Conservation (phyloP, 2,329 filamentous ascomycete species). For the Neocucurbitaria cava region DNA sequence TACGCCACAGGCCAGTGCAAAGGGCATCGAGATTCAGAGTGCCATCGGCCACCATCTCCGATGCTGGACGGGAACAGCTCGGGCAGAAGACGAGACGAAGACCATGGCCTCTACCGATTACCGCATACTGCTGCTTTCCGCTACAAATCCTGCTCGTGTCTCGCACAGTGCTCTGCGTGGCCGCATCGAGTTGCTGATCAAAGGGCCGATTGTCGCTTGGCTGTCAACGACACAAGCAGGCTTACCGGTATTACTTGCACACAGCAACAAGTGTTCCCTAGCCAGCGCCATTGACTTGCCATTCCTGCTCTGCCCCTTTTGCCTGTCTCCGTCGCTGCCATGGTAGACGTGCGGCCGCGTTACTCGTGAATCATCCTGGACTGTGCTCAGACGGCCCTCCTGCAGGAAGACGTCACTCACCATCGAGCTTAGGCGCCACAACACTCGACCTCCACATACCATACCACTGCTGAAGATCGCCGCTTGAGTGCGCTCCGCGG, state of each 20-base stretch:
- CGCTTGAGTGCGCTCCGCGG: constrained; percentile 15
- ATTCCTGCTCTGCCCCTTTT: constrained; percentile 3
- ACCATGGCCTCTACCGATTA: not conserved
- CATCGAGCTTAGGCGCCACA: constrained; percentile 21
- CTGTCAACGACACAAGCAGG: constrained; percentile 7
- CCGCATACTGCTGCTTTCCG: constrained; percentile 17
- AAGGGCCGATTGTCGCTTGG: constrained; percentile 4
- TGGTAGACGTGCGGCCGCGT: constrained; percentile 6
- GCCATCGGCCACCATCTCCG: not conserved
- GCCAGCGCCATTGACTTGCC: not conserved
- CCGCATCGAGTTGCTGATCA: constrained; percentile 18
- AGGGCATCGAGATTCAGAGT: not conserved
- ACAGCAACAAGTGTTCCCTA: constrained; percentile 16
- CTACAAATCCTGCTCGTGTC: constrained; percentile 16
- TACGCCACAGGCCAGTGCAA: not conserved
- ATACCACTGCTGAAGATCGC: constrained; percentile 15
- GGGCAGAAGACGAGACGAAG: not conserved
- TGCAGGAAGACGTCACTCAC: not conserved
- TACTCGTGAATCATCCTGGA: constrained; percentile 24
- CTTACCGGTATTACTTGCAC: constrained; percentile 16
- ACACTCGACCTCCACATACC: constrained; percentile 21
- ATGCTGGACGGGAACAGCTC: not conserved
- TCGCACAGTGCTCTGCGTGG: constrained; percentile 15
- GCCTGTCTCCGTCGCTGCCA: not conserved
- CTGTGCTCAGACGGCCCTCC: constrained; percentile 20